Evolutionary conservation across 352 stramenopile species (phyloP).

Genomic region (Globisporangium paroecandrum): DNA sequence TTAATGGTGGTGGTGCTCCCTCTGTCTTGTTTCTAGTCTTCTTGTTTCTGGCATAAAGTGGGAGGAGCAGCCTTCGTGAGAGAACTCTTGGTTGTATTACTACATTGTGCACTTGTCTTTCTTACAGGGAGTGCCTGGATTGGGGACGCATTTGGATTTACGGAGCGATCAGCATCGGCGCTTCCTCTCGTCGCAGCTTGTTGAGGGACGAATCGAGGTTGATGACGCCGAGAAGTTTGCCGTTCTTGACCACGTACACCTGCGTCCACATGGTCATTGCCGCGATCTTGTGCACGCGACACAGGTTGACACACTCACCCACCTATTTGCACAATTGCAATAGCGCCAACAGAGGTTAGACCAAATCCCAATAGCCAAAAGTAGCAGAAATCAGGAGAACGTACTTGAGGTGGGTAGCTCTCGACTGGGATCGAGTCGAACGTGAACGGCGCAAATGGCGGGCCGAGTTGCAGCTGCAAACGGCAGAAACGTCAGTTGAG

Average conservation of each 20-base stretch:
- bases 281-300: slow-evolving; percentile 66
- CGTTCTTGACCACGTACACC: slow-evolving; percentile 73
- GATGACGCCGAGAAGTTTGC: slow-evolving; percentile 62
- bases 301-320: slow-evolving; percentile 64
- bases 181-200: slow-evolving; percentile 47
- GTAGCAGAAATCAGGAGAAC: not conserved
- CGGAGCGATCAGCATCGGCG: slow-evolving; percentile 35
- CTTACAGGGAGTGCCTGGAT: too few species aligned
- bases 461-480: slow-evolving; percentile 57
- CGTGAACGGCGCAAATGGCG: slow-evolving; percentile 56
- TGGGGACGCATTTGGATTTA: slow-evolving; percentile 6
- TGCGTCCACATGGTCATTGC: slow-evolving; percentile 84
- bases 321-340: slow-evolving; percentile 26
- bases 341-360: not conserved
- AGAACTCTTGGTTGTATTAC: not conserved
- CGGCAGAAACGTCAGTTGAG: not conserved
- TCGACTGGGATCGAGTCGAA: slow-evolving; percentile 74
- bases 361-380: not conserved
- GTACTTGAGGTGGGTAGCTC: slow-evolving; percentile 70
- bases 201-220: slow-evolving; percentile 64
- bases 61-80: too few species aligned
- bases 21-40: too few species aligned
- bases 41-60: too few species aligned
- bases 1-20: too few species aligned
- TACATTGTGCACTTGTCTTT: not conserved